These are phyloP conservation scores for Microsporum ferrugineum DNA, from an alignment of 2,329 filamentous ascomycete species.

Conservation along the genomic window DNA sequence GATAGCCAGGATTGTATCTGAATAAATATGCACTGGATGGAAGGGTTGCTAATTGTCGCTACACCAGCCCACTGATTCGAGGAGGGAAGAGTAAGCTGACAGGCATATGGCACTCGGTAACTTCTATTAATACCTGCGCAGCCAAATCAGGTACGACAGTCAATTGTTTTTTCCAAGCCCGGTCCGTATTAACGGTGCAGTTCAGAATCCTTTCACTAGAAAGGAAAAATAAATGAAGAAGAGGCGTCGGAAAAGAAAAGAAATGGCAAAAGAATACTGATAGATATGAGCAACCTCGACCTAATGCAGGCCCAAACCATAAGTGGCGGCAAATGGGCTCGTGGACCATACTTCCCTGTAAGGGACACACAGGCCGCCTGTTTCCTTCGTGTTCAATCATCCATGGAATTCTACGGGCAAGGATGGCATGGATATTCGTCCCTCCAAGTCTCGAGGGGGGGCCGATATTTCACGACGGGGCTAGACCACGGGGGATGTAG, in stretches of 20 bases:
- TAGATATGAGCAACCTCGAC: not conserved
- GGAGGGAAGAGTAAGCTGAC: not conserved
- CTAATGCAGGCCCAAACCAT: not conserved
- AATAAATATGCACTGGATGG: not conserved
- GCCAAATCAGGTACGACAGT: not conserved
- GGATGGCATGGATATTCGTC: not conserved
- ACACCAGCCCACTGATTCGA: not conserved
- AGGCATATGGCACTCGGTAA: not conserved
- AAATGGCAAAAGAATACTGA: not conserved
- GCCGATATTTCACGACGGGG: not conserved
- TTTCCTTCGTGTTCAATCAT: not conserved
- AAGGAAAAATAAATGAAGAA: not conserved
- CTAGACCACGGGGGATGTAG: not conserved
- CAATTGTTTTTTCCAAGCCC: not conserved
- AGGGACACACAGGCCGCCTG: not conserved
- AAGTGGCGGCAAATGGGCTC: not conserved
- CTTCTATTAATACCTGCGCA: not conserved
- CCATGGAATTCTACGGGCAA: not conserved
- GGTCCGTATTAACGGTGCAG: not conserved
- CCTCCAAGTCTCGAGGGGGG: not conserved
- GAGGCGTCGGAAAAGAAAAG: not conserved
- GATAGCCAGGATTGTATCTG: not conserved
- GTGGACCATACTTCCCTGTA: not conserved
- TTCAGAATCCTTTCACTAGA: not conserved
- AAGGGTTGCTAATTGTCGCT: not conserved